Evolutionary conservation across 2,329 filamentous ascomycete genomes (phyloP).

Genomic region (Claviceps purpurea): DNA sequence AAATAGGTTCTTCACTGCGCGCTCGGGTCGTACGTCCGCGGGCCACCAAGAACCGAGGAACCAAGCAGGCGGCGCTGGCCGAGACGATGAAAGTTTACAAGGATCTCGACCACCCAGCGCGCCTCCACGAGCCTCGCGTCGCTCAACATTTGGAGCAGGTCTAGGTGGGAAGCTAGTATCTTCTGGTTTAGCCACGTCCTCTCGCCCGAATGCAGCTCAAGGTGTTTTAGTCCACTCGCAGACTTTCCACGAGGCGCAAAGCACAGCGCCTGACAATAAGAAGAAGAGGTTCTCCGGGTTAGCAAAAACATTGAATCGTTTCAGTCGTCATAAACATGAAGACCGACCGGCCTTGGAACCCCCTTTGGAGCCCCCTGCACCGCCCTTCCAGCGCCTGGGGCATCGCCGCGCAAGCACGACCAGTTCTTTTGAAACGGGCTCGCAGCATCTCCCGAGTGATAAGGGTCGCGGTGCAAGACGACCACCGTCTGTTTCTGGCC

Average conservation of each 20-base stretch:
- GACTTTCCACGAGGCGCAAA: conserved; percentile 1
- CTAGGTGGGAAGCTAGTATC: conserved; percentile 10
- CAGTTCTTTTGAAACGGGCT: conserved; percentile 8
- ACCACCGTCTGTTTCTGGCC: conserved; percentile 15
- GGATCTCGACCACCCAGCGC: conserved; percentile 10
- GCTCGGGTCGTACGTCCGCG: conserved; percentile 14
- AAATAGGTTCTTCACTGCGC: conserved; percentile 23
- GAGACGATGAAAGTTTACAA: conserved; percentile 5
- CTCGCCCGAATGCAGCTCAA: conserved; percentile 11
- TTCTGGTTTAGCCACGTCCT: conserved; percentile 10
- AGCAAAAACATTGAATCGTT: conserved; percentile 13
- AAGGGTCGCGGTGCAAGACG: conserved; percentile 12
- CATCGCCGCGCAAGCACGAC: conserved; percentile 12
- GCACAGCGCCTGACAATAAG: conserved; percentile 16
- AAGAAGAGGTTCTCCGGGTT: conserved; percentile 35
- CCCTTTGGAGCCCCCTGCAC: conserved; percentile 8
- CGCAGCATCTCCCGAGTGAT: conserved; percentile 6
- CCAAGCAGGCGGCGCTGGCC: background rate
- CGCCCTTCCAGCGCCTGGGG: conserved; percentile 8
- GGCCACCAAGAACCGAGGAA: conserved; percentile 10
- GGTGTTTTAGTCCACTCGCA: background rate
- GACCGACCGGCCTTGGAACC: conserved; percentile 2
- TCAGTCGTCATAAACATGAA: background rate
- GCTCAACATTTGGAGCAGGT: conserved; percentile 24
- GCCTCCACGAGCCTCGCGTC: conserved; percentile 21